Evolutionary conservation across 805 yeast genomes (phyloP).

Genomic region (Suhomyces canberraensis): DNA sequence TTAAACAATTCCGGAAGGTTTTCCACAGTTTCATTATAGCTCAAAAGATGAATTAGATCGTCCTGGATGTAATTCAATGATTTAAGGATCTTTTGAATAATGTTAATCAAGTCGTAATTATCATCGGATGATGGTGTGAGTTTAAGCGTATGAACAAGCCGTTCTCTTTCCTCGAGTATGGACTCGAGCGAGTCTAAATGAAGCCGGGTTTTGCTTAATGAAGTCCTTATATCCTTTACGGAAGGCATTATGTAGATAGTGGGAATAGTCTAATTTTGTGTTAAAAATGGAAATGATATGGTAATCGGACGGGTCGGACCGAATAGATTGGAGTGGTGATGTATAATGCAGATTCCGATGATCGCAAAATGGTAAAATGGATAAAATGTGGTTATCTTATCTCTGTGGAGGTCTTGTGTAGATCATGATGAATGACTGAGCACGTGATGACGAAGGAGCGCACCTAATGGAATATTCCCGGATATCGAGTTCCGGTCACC

Average conservation of each 20-base stretch:
- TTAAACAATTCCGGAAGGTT: conserved; percentile 8
- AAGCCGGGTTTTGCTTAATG: conserved; percentile 15
- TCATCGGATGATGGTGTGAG: conserved; percentile 40
- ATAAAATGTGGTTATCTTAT: no score
- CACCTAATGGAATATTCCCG: no score
- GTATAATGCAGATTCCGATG: no score
- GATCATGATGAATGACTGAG: no score
- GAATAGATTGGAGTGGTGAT: no score
- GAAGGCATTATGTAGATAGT: conserved; percentile 7
- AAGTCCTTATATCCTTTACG: conserved; percentile 17
- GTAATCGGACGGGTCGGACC: no score
- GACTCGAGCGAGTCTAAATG: conserved; percentile 28
- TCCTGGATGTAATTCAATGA: conserved; percentile 27
- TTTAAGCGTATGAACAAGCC: conserved; percentile 25
- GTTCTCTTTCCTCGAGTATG: conserved; percentile 31
- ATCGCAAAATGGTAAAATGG: no score
- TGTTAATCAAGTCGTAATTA: conserved; percentile 32
- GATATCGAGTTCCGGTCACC: no score
- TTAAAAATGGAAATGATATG: no score
- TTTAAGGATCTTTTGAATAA: conserved; percentile 24
- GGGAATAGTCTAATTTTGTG: no score
- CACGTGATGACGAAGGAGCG: no score
- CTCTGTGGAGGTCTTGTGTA: no score
- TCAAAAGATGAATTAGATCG: conserved; percentile 17
- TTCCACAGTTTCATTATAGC: background rate